Percentiles rank a stretch among this genome's conserved stretches.
These are phyloP conservation scores for Glycine latifolia DNA, from an alignment of 306 rosid genomes.

Conservation along the genomic window DNA sequence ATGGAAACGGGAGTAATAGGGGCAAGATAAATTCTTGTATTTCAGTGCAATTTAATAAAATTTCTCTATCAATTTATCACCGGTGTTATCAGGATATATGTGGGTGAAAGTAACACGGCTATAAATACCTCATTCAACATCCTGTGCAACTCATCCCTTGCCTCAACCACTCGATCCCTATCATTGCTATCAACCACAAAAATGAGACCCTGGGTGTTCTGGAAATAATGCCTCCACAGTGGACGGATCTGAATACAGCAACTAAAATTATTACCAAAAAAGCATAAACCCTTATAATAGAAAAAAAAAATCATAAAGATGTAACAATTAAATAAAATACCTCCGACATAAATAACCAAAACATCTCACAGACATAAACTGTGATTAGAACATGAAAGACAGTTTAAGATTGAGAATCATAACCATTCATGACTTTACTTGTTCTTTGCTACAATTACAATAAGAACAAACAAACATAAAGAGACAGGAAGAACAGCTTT, in stretches of 20 bases:
- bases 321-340: constrained; percentile 16
- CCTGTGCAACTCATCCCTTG: constrained; percentile 98
- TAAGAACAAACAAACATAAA: constrained; percentile 32
- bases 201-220: constrained; percentile 97
- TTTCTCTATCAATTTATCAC: neutral
- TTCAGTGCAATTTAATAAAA: neutral
- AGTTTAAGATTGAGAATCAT: constrained; percentile 11
- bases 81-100: neutral
- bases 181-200: constrained; percentile 99
- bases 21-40: neutral
- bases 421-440: constrained; percentile 23
- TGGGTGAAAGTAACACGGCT: neutral
- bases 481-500: constrained; percentile 16
- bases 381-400: constrained; percentile 19
- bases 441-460: constrained; percentile 1
- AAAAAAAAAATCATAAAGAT: constrained; percentile 6
- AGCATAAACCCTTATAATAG: neutral
- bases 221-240: constrained; percentile 99
- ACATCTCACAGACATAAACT: constrained; percentile 5
- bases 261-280: constrained; percentile 39
- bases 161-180: constrained; percentile 94
- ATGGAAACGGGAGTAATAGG: neutral
- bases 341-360: neutral
- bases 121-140: constrained; percentile 91
- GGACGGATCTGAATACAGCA: constrained; percentile 79